A percentile compares a stretch with the other conserved stretches of the same genome.
phyloP scores from a whole-genome alignment of 1,139 yeast species.

The Zygosaccharomyces pseudobailii region DNA sequence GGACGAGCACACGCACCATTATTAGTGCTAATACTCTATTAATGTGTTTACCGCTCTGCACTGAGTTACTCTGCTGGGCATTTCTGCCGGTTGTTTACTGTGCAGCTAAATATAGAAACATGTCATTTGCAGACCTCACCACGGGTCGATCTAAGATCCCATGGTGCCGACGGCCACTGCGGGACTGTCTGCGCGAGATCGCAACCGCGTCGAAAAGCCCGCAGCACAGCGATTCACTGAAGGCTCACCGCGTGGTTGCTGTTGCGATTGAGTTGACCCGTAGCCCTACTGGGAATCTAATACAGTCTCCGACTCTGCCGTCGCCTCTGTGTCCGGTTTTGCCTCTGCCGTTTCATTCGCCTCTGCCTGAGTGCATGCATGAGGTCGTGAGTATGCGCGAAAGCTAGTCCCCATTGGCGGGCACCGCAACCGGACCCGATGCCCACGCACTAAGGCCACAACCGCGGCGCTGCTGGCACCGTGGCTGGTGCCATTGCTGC shows the following conservation, averaged over 20 bases:
- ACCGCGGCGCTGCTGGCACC: background rate
- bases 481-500: no score
- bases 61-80: background rate
- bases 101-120: background rate
- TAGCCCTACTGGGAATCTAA: background rate
- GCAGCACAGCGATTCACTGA: background rate
- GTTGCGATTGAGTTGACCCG: background rate
- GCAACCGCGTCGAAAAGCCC: constrained; percentile 3
- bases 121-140: background rate
- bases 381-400: no score
- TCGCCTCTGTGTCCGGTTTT: constrained; percentile 2
- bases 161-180: background rate
- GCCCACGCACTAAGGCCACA: background rate
- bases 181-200: constrained; percentile 1
- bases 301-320: background rate
- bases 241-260: constrained; percentile 1
- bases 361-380: no score
- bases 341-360: no score
- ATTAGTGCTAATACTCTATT: no score
- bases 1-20: no score
- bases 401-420: background rate
- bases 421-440: background rate
- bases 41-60: background rate
- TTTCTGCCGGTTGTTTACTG: background rate
- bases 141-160: constrained; percentile 3